phyloP scores from a whole-genome alignment of 2,329 filamentous ascomycete species.

The Ophiostoma fasciatum region DNA sequence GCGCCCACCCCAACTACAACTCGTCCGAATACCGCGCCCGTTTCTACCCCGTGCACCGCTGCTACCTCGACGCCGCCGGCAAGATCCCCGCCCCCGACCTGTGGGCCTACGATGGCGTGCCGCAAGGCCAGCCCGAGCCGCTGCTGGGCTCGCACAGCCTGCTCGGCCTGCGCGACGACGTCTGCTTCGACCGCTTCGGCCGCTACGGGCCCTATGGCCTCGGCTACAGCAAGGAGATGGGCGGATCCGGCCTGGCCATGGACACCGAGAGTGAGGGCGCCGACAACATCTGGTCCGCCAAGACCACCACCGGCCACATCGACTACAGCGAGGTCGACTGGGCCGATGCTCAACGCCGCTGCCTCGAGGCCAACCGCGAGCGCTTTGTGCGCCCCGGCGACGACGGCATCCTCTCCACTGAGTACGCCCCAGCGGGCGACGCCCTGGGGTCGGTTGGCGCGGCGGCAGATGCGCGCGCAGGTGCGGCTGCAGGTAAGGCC shows the following conservation, averaged over 20 bases:
- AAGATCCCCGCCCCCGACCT: slow-evolving; percentile 44
- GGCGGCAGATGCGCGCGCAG: slow-evolving; percentile 11
- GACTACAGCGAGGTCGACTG: slow-evolving; percentile 42
- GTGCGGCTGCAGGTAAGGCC: background rate
- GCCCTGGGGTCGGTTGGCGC: slow-evolving; percentile 4
- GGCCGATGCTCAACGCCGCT: slow-evolving; percentile 37
- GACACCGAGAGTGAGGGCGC: slow-evolving; percentile 58
- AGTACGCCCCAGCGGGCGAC: slow-evolving; percentile 1
- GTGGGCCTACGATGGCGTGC: slow-evolving; percentile 39
- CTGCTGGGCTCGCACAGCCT: slow-evolving; percentile 63
- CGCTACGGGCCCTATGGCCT: slow-evolving; percentile 73
- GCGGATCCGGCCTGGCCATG: slow-evolving; percentile 56
- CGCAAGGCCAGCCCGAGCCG: slow-evolving; percentile 59
- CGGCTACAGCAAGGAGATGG: slow-evolving; percentile 61
- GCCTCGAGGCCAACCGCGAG: slow-evolving; percentile 43
- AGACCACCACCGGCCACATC: slow-evolving; percentile 34
- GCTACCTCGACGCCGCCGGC: slow-evolving; percentile 47
- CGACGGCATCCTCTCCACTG: background rate
- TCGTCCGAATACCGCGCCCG: slow-evolving; percentile 38
- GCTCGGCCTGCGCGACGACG: slow-evolving; percentile 58
- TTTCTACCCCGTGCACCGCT: slow-evolving; percentile 39
- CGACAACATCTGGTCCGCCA: slow-evolving; percentile 35
- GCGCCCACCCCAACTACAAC: slow-evolving; percentile 53
- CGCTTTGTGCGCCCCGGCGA: slow-evolving; percentile 30
- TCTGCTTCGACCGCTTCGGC: slow-evolving; percentile 81